A percentile compares a stretch with the other conserved stretches of the same genome.
These are phyloP conservation scores for Pseudonitzschia pungens DNA, from an alignment of 108 stramenopile genomes.

Conservation along the genomic window DNA sequence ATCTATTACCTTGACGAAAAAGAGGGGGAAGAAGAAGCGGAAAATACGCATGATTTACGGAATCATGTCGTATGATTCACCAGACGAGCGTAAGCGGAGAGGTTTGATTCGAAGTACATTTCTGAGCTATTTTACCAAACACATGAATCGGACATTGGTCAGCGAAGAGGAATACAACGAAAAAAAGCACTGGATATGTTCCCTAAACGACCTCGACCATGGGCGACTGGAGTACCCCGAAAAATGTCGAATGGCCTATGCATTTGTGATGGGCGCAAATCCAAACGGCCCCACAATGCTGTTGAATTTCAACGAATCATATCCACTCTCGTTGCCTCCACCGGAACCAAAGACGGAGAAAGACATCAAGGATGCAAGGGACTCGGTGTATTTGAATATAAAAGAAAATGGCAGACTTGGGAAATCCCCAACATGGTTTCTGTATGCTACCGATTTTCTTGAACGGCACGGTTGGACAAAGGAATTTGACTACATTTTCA, in stretches of 20 bases:
- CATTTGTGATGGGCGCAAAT: conserved; percentile 39
- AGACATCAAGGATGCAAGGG: neutral
- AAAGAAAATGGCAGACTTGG: conserved; percentile 34
- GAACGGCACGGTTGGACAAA: conserved; percentile 9
- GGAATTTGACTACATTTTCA: conserved; percentile 28
- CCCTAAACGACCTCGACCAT: conserved; percentile 2
- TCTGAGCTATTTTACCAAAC: conserved; percentile 20
- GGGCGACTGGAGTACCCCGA: conserved; percentile 6
- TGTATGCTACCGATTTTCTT: conserved; percentile 19
- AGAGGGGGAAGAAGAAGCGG: conserved; percentile 1
- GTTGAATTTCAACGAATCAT: conserved; percentile 17
- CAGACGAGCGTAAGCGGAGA: conserved; percentile 18
- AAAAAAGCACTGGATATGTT: conserved; percentile 21
- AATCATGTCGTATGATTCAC: conserved; percentile 29
- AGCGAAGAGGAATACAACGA: conserved; percentile 10
- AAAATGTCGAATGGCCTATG: conserved; percentile 34
- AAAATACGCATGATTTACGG: conserved; percentile 12
- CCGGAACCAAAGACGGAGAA: neutral
- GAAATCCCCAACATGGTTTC: conserved; percentile 30
- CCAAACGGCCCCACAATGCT: conserved; percentile 25
- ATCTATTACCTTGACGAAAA: neutral
- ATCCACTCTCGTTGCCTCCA: conserved; percentile 1
- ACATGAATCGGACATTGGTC: conserved; percentile 14
- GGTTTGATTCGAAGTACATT: conserved; percentile 23
- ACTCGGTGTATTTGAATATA: conserved; percentile 32